phyloP scores from a whole-genome alignment of 2,329 filamentous ascomycete genomes.

The Pyricularia grisea region DNA sequence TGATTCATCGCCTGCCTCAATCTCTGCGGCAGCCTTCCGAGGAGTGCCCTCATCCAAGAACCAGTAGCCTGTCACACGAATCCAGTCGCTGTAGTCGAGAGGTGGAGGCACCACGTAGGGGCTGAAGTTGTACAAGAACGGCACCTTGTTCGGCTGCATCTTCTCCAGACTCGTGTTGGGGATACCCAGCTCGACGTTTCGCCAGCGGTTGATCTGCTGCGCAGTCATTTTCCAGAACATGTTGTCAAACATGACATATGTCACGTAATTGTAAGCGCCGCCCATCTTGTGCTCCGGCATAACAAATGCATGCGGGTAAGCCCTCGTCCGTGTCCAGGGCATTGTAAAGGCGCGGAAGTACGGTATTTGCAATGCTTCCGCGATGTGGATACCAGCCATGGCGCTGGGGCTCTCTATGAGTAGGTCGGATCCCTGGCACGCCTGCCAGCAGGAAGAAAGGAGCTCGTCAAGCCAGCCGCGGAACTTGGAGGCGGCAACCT shows the following conservation, averaged over 20 bases:
- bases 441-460: constrained; percentile 68
- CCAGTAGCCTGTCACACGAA: constrained; percentile 96
- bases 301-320: constrained; percentile 94
- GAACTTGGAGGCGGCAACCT: constrained; percentile 79
- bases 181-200: constrained; percentile 68
- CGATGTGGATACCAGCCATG: constrained; percentile 97
- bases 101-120: constrained; percentile 89
- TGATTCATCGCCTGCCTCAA: not conserved
- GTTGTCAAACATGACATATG: constrained; percentile 93
- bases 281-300: constrained; percentile 91
- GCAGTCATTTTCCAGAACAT: constrained; percentile 94
- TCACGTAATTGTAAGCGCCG: constrained; percentile 88
- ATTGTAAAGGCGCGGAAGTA: constrained; percentile 98
- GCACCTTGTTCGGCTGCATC: constrained; percentile 94
- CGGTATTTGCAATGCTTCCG: constrained; percentile 82
- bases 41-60: constrained; percentile 65
- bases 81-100: constrained; percentile 95
- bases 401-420: constrained; percentile 93
- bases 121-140: constrained; percentile 96
- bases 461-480: constrained; percentile 92
- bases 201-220: constrained; percentile 86
- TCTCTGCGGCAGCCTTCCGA: not conserved
- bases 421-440: constrained; percentile 79
- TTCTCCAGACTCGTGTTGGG: constrained; percentile 78
- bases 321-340: constrained; percentile 94